A percentile compares a stretch with the other conserved stretches of the same genome.
phyloP scores from a whole-genome alignment of 2,329 filamentous ascomycete genomes.

The Hypoxylon sp. region DNA sequence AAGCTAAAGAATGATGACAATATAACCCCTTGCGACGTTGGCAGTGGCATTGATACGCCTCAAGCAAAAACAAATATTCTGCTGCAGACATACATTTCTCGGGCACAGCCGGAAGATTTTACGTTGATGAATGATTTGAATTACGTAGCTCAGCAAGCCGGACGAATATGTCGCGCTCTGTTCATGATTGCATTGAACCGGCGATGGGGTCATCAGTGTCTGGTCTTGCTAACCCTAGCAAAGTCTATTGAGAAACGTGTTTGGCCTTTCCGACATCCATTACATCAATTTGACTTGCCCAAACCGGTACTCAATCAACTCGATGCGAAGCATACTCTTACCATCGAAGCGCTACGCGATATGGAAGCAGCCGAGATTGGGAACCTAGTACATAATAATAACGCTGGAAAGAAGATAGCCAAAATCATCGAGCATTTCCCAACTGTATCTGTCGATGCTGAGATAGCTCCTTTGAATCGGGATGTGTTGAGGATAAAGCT shows the following conservation, averaged over 20 bases:
- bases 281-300: conserved; percentile 94
- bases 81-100: conserved; percentile 93
- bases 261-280: conserved; percentile 95
- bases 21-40: conserved; percentile 82
- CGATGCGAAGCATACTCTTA: conserved; percentile 82
- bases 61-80: conserved; percentile 97
- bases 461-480: conserved; percentile 94
- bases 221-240: conserved; percentile 90
- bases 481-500: conserved; percentile 95
- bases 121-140: conserved; percentile 91
- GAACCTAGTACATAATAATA: conserved; percentile 88
- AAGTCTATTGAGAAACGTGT: conserved; percentile 98
- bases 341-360: conserved; percentile 87
- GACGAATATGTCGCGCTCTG: conserved; percentile 91
- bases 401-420: conserved; percentile 85
- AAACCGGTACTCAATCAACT: conserved; percentile 86
- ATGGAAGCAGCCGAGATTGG: conserved; percentile 96
- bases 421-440: conserved; percentile 92
- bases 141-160: conserved; percentile 96
- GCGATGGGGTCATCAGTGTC: conserved; percentile 94
- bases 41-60: conserved; percentile 77
- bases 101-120: conserved; percentile 91
- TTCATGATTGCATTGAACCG: conserved; percentile 98
- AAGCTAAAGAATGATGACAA: conserved; percentile 80
- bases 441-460: conserved; percentile 88